A percentile compares a stretch with the other conserved stretches of the same genome.
Evolutionary conservation across 495 filamentous ascomycete species (phyloP).

Genomic region (Tuber brumale): DNA sequence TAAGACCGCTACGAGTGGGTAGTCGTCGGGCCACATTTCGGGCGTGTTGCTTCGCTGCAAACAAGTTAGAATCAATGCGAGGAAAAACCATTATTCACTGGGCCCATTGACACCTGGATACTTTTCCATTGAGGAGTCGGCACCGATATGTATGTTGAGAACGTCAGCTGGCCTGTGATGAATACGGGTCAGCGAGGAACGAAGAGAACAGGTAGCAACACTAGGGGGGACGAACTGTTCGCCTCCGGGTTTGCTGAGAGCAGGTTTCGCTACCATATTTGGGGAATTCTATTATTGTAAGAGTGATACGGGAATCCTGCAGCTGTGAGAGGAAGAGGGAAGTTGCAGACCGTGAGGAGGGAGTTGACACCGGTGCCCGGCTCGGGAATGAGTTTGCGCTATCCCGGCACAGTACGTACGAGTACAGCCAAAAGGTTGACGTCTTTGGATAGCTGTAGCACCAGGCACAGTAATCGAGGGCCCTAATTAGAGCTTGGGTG

Average conservation of each 20-base stretch:
- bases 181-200: not conserved
- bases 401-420: not conserved
- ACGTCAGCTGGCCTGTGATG: not conserved
- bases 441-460: not conserved
- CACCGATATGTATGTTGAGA: conserved; percentile 27
- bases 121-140: conserved; percentile 31
- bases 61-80: conserved; percentile 14
- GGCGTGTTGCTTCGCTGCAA: conserved; percentile 71
- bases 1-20: conserved; percentile 55
- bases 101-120: conserved; percentile 23
- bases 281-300: not conserved
- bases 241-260: not conserved
- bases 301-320: not conserved
- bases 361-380: not conserved
- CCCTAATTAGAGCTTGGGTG: not conserved
- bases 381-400: not conserved
- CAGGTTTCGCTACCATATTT: not conserved
- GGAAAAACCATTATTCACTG: not conserved
- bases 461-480: not conserved
- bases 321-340: not conserved
- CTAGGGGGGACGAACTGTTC: not conserved
- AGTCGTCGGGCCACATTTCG: conserved; percentile 63
- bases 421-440: not conserved
- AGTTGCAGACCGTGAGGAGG: not conserved
- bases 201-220: not conserved